These are phyloP conservation scores for Coniochaeta sp. DNA, from an alignment of 2,329 filamentous ascomycete species.

Conservation along the genomic window DNA sequence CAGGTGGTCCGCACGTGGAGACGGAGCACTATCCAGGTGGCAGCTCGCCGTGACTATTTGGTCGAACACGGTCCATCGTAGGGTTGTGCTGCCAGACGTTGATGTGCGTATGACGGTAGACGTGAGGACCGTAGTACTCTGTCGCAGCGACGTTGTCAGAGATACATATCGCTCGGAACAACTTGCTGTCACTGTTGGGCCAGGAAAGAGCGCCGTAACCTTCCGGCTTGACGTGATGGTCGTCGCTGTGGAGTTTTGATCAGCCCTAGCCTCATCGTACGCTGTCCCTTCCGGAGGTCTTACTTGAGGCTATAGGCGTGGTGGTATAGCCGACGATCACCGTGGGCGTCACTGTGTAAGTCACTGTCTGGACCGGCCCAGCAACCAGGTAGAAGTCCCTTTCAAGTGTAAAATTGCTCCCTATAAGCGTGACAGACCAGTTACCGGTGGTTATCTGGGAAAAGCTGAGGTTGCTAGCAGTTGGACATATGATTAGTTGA, in stretches of 20 bases:
- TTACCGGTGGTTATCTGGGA: neutral
- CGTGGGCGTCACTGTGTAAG: neutral
- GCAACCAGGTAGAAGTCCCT: conserved; percentile 1
- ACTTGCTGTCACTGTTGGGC: neutral
- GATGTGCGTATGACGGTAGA: neutral
- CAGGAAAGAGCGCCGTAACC: neutral
- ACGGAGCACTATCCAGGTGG: neutral
- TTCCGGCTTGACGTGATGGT: neutral
- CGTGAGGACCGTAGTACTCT: neutral
- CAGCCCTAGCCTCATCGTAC: neutral
- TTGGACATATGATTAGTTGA: neutral
- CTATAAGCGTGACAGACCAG: neutral
- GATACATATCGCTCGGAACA: neutral
- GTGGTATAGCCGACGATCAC: conserved; percentile 1
- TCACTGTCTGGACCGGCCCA: neutral
- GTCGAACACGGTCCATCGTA: neutral
- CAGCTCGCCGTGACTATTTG: neutral
- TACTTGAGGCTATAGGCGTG: neutral
- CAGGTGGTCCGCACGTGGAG: neutral
- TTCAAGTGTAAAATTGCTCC: neutral
- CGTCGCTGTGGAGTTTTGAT: neutral
- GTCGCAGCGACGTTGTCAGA: neutral
- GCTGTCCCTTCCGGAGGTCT: neutral
- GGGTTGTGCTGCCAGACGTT: conserved; percentile 1
- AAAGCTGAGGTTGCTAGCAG: neutral